A percentile compares a stretch with the other conserved stretches of the same genome.
phyloP scores from a whole-genome alignment of 768 basidiomycete species.

The Boletus rex-veris region DNA sequence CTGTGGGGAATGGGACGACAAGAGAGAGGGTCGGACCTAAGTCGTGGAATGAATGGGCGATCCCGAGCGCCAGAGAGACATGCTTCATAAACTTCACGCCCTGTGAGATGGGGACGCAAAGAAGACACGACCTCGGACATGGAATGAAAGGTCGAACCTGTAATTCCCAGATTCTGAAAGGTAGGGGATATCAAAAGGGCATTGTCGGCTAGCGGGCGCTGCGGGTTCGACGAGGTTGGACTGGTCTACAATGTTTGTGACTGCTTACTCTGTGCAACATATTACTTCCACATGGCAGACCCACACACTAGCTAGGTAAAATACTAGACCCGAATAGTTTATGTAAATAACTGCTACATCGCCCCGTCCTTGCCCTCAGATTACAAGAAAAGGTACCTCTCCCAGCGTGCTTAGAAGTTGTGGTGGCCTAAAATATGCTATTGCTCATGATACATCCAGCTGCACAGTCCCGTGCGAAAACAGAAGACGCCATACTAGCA shows the following conservation, averaged over 20 bases:
- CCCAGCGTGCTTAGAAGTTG: conserved; percentile 4
- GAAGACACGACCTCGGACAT: conserved; percentile 26
- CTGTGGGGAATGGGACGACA: conserved; percentile 42
- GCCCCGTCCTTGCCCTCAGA: conserved; percentile 9
- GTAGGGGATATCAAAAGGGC: conserved; percentile 23
- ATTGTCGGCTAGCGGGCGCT: conserved; percentile 21
- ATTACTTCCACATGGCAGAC: conserved; percentile 23
- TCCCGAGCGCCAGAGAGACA: conserved; percentile 50
- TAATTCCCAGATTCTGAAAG: conserved; percentile 11
- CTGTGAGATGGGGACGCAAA: conserved; percentile 31
- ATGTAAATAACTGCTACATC: conserved; percentile 27
- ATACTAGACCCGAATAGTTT: conserved; percentile 21
- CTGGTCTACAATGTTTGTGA: conserved; percentile 28
- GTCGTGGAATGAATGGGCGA: conserved; percentile 54
- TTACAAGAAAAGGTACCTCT: conserved; percentile 12
- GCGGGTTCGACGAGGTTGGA: conserved; percentile 18
- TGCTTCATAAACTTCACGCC: conserved; percentile 53
- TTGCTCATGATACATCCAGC: conserved; percentile 18
- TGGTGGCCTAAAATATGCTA: conserved; percentile 21
- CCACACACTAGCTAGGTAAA: conserved; percentile 6
- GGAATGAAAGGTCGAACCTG: conserved; percentile 19
- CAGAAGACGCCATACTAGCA: conserved; percentile 4
- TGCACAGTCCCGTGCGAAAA: conserved; percentile 26
- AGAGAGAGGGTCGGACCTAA: conserved; percentile 51
- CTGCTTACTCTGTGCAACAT: conserved; percentile 25